Conservation (phyloP, 257 asterid species). For the Echites panduratus region DNA sequence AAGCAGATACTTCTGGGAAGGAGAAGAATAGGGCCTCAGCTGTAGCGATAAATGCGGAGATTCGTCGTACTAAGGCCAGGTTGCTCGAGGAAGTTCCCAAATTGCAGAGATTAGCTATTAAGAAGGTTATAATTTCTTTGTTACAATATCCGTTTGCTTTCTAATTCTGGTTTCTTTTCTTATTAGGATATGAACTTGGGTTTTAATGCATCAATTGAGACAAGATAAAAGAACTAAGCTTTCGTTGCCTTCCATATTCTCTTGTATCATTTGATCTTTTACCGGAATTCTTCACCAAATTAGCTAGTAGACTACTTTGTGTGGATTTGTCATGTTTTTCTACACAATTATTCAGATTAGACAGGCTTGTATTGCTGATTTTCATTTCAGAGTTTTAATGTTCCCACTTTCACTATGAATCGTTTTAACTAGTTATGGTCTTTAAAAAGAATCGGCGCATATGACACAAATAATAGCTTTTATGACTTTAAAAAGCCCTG, state of each 20-base stretch:
- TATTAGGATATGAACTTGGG: background rate
- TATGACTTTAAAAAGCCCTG: background rate
- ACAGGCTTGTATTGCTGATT: background rate
- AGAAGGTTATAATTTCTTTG: conserved; percentile 38
- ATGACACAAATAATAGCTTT: background rate
- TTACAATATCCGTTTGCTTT: conserved; percentile 1
- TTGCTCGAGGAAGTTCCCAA: conserved; percentile 86
- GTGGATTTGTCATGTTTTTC: background rate
- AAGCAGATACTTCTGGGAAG: conserved; percentile 70
- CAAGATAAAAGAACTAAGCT: background rate
- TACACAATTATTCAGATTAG: background rate
- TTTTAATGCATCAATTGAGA: background rate
- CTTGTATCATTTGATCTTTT: background rate
- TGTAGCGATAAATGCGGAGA: conserved; percentile 91
- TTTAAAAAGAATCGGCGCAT: background rate
- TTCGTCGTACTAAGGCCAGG: conserved; percentile 82
- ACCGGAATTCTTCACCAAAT: background rate
- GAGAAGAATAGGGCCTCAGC: conserved; percentile 85
- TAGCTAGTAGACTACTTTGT: background rate
- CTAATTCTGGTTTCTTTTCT: background rate
- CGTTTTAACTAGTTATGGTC: background rate
- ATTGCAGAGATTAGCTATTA: conserved; percentile 83
- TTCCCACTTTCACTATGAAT: background rate
- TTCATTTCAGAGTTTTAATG: background rate
- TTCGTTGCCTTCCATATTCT: background rate